These are phyloP conservation scores for Mycena alexandri DNA, from an alignment of 768 basidiomycete species.

Conservation along the genomic window DNA sequence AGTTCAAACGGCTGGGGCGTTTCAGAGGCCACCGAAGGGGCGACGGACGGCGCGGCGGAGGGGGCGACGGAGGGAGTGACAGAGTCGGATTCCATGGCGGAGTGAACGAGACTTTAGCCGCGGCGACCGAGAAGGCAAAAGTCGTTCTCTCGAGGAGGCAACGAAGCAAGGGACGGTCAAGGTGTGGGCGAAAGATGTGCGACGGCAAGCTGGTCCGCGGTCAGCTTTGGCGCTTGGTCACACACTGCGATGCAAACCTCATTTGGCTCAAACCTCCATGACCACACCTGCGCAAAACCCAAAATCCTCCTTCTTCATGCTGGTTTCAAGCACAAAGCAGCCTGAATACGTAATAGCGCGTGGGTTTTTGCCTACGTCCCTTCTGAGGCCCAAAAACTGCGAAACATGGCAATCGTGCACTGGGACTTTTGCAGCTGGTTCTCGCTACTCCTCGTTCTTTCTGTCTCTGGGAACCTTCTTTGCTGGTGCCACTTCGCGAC, in stretches of 20 bases:
- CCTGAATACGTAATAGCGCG: no score
- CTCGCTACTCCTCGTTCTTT: no score
- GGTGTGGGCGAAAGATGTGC: no score
- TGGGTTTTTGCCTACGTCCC: no score
- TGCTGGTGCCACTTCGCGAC: no score
- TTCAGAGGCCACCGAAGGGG: constrained; percentile 32
- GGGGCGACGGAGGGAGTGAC: constrained; percentile 32
- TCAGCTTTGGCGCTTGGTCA: neutral
- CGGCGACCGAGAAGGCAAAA: no score
- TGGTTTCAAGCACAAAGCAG: constrained; percentile 38
- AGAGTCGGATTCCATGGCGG: constrained; percentile 30
- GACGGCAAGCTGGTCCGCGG: neutral
- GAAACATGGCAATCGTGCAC: no score
- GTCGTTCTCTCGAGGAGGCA: no score
- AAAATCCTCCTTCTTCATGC: constrained; percentile 82
- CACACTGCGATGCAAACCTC: neutral
- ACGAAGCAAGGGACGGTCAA: no score
- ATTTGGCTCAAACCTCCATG: constrained; percentile 5
- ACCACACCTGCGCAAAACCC: constrained; percentile 53
- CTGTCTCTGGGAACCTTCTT: no score
- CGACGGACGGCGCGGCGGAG: neutral
- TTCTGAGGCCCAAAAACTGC: no score
- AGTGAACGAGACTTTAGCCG: neutral
- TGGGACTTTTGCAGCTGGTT: no score
- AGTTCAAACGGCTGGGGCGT: constrained; percentile 25